Evolutionary conservation across 1,284 basidiomycete species (phyloP).

Genomic region (Puccinia sorghi): DNA sequence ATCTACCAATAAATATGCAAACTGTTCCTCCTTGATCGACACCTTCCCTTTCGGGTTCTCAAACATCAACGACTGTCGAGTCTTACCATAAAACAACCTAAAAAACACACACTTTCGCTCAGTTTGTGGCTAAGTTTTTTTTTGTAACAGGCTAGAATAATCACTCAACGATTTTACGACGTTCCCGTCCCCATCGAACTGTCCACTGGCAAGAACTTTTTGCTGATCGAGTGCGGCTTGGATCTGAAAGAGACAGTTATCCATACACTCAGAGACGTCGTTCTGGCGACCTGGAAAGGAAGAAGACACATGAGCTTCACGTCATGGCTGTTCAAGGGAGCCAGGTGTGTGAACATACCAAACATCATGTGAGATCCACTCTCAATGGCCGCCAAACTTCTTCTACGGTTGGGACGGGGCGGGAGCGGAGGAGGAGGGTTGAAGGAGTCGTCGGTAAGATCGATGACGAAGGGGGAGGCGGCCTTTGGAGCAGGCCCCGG

Average conservation of each 20-base stretch:
- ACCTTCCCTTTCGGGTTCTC: conserved; percentile 60
- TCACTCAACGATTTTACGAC: conserved; percentile 72
- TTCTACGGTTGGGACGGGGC: conserved; percentile 26
- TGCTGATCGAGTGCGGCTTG: conserved; percentile 78
- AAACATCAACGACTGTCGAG: conserved; percentile 71
- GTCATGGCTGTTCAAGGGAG: conserved; percentile 24
- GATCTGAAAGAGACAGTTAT: conserved; percentile 98
- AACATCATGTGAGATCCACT: conserved; percentile 76
- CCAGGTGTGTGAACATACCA: conserved; percentile 61
- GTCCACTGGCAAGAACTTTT: conserved; percentile 60
- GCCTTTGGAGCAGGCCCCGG: neutral
- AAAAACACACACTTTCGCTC: neutral
- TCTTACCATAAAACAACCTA: conserved; percentile 84
- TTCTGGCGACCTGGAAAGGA: conserved; percentile 77
- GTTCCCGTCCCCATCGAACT: conserved; percentile 63
- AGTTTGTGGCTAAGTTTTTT: neutral
- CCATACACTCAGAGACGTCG: conserved; percentile 97
- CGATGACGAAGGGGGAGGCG: conserved; percentile 18
- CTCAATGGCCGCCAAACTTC: conserved; percentile 62
- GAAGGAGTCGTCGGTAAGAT: conserved; percentile 34
- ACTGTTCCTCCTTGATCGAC: conserved; percentile 81
- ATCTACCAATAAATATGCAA: conserved; percentile 90
- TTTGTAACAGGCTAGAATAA: neutral
- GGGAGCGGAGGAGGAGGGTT: conserved; percentile 41
- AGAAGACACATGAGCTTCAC: conserved; percentile 5